Evolutionary conservation across 2,329 filamentous ascomycete genomes (phyloP).

Genomic region (Fusarium chuoi): DNA sequence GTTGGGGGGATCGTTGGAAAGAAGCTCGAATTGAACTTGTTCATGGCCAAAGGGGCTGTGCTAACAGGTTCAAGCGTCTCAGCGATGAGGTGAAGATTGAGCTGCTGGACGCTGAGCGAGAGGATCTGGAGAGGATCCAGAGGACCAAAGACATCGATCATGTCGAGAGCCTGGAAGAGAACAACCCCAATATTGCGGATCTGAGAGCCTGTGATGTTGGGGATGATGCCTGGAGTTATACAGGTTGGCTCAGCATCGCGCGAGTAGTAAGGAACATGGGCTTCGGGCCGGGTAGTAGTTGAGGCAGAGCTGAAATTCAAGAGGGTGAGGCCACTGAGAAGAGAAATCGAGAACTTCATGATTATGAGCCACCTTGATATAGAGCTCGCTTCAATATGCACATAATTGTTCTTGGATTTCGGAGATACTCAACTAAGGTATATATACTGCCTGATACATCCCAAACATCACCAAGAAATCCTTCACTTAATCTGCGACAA

Average conservation of each 20-base stretch:
- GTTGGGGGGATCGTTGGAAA: constrained; percentile 53
- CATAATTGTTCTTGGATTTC: not conserved
- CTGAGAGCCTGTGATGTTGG: constrained; percentile 32
- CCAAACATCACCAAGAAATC: not conserved
- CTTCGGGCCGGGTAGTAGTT: not conserved
- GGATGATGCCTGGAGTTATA: constrained; percentile 36
- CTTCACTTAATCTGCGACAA: constrained; percentile 4
- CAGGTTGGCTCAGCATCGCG: constrained; percentile 19
- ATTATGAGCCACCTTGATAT: not conserved
- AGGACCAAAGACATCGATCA: constrained; percentile 59
- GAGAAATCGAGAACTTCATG: constrained; percentile 36
- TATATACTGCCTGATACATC: not conserved
- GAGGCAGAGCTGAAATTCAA: constrained; percentile 16
- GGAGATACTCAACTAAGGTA: not conserved
- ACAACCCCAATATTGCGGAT: constrained; percentile 54
- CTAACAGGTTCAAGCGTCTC: constrained; percentile 54
- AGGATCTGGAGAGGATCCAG: constrained; percentile 57
- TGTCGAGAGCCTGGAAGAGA: constrained; percentile 57
- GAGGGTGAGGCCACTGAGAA: constrained; percentile 20
- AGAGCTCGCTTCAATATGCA: constrained; percentile 4
- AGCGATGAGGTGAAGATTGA: constrained; percentile 56
- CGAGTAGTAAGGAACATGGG: not conserved
- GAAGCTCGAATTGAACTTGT: constrained; percentile 50
- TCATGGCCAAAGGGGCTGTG: constrained; percentile 46
- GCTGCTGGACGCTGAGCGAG: constrained; percentile 44